phyloP scores from a whole-genome alignment of 768 basidiomycete genomes.

The Termitomyces heimii region DNA sequence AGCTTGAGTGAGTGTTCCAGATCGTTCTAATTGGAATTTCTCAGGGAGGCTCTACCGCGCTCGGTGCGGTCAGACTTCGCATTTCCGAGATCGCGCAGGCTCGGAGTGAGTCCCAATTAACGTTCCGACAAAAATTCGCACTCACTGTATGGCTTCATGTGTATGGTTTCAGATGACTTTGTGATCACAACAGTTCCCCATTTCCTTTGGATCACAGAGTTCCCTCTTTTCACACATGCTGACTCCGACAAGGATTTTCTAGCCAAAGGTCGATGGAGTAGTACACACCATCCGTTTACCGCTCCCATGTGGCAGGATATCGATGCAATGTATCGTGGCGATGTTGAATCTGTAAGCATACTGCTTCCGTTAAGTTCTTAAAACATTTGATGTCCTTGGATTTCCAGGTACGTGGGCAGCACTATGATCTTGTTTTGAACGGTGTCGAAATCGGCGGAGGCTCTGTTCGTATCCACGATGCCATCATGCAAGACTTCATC shows the following conservation, averaged over 20 bases:
- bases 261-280: conserved; percentile 85
- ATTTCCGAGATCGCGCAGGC: conserved; percentile 62
- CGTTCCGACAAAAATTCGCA: not conserved
- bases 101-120: conserved; percentile 40
- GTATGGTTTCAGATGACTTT: conserved; percentile 44
- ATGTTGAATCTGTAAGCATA: conserved; percentile 45
- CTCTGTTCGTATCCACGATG: conserved; percentile 89
- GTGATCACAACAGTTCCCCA: conserved; percentile 54
- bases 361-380: not conserved
- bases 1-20: conserved; percentile 16
- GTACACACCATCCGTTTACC: conserved; percentile 94
- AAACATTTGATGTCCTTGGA: not conserved
- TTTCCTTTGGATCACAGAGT: conserved; percentile 95
- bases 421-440: conserved; percentile 94
- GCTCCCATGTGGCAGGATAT: conserved; percentile 93
- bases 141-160: too few relatives aligned
- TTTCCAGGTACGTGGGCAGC: conserved; percentile 81
- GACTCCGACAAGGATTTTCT: conserved; percentile 86
- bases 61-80: conserved; percentile 66
- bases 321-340: conserved; percentile 64
- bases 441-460: conserved; percentile 94
- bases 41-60: conserved; percentile 81
- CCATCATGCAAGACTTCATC: conserved; percentile 79
- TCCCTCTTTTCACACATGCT: conserved; percentile 83
- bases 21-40: conserved; percentile 9